Evolutionary conservation across 208 protist genomes (phyloP).

Genomic region (Vickermania ingenoplastis): DNA sequence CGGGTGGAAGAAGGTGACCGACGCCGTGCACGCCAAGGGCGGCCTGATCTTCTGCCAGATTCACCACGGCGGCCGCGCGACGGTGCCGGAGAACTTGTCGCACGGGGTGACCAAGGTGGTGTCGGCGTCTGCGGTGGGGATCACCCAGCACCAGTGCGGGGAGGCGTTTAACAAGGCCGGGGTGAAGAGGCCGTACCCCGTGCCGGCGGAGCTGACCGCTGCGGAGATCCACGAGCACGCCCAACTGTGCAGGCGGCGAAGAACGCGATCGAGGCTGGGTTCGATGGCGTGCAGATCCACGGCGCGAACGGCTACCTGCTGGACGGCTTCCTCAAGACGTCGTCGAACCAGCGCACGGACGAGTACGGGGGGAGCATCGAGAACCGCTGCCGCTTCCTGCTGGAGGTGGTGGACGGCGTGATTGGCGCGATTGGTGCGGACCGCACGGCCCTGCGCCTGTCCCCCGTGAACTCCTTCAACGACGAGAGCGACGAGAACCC

Average conservation of each 20-base stretch:
- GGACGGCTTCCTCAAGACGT: conserved; percentile 66
- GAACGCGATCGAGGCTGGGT: conserved; percentile 66
- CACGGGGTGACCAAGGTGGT: conserved; percentile 14
- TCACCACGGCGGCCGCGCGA: conserved; percentile 43
- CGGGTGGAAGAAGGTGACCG: conserved; percentile 56
- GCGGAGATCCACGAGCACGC: conserved; percentile 56
- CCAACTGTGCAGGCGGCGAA: conserved; percentile 31
- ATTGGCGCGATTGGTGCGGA: conserved; percentile 22
- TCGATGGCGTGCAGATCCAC: conserved; percentile 90
- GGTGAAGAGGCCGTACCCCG: conserved; percentile 20
- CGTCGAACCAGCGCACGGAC: conserved; percentile 70
- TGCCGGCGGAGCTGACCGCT: conserved; percentile 32
- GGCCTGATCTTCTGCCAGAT: conserved; percentile 59
- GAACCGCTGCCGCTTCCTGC: conserved; percentile 56
- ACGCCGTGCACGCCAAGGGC: conserved; percentile 63
- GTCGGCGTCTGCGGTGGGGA: conserved; percentile 15
- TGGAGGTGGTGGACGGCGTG: conserved; percentile 68
- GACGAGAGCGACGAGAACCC: conserved; percentile 24
- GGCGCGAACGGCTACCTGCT: conserved; percentile 88
- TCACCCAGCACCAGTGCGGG: conserved; percentile 16
- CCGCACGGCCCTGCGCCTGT: conserved; percentile 46
- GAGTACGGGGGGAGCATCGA: conserved; percentile 83
- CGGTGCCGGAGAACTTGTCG: conserved; percentile 22
- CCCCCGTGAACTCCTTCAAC: conserved; percentile 41
- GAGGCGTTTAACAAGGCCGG: conserved; percentile 6